Evolutionary conservation across 805 yeast genomes (phyloP), one percentile per base, ranked within the genome.

Genomic region (Kodamaea kaohsiungensis): DNA sequence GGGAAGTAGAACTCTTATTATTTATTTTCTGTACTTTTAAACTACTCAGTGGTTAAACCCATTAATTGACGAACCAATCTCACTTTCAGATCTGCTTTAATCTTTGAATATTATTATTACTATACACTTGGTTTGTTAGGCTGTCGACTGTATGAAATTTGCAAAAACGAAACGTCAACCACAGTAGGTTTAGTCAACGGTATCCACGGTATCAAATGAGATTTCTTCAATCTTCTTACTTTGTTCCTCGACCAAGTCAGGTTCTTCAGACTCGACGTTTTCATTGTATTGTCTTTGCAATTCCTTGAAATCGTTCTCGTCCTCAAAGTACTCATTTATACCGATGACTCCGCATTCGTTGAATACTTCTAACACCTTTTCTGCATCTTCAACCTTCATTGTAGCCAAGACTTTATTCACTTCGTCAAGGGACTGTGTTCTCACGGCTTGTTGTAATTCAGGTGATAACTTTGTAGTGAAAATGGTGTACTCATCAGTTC

Each of bases 271-370:
- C 15, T 56, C 60, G 51, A 59, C 51, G n/a, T 58, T 60, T 43
- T 69, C 73, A 13, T 69, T 69, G 49, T 80, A 82, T 54, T 83
- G 81, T 53, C 80, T 72, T 60, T 81, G 77, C 51, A 82, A 67
- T 55, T 78, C 75, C 52, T 81, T 69, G 68, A 88, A 89, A 54
- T 89, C 89, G 17, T 80, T 75, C 65, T 87, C 91, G 65, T 88
- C 83, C 60, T 89, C 95, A 52, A 88, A 69, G 38, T 87, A 71
- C 0, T 88, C 96, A 61, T 85, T 88, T 40, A 93, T 85, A 37
- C 93, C 91, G 64, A 93, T 85, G 33, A 91, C 91, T 9, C 89
- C 91, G 64, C 91, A 87, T 63, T 86, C 84, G 61, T 90, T 87
- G 64, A 93, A 86, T 49, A 83, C 67, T 56, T 86, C 92, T 60